A percentile compares a stretch with the other conserved stretches of the same genome.
Evolutionary conservation across 1,284 basidiomycete species (phyloP).

Genomic region (Fistulina hepatica): DNA sequence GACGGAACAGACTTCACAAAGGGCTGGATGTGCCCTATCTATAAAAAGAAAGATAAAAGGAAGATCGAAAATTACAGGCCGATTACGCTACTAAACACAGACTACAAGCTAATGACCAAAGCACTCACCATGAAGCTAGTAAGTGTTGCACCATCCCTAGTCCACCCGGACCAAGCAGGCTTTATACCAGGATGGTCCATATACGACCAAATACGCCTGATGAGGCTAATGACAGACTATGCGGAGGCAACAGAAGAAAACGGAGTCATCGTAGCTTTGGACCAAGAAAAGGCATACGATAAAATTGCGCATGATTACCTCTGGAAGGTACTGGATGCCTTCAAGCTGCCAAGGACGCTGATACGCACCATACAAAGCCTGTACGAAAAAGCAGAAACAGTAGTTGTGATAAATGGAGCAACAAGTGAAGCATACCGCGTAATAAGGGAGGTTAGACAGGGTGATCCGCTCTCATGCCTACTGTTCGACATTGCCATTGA

Average conservation of each 20-base stretch:
- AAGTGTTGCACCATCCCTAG: constrained; percentile 3
- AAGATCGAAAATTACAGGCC: constrained; percentile 24
- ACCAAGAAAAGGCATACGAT: constrained; percentile 12
- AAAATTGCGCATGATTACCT: constrained; percentile 14
- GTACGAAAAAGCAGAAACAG: constrained; percentile 14
- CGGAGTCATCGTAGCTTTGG: constrained; percentile 10
- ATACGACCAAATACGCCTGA: constrained; percentile 14
- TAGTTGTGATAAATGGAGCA: constrained; percentile 18
- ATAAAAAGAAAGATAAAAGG: constrained; percentile 23
- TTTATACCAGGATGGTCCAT: constrained; percentile 17
- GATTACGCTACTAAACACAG: constrained; percentile 16
- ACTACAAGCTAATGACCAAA: constrained; percentile 15
- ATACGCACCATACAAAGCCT: constrained; percentile 13
- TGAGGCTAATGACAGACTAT: constrained; percentile 11
- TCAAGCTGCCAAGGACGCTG: constrained; percentile 11
- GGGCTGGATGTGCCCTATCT: constrained; percentile 26
- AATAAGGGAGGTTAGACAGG: constrained; percentile 18
- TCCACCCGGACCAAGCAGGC: constrained; percentile 16
- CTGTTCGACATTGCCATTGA: constrained; percentile 20
- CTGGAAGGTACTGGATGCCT: constrained; percentile 10
- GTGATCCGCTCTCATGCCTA: constrained; percentile 21
- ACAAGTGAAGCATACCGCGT: constrained; percentile 12
- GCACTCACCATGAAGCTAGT: constrained; percentile 10
- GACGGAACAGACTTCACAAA: constrained; percentile 15
- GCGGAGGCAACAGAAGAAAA: constrained; percentile 15